Base-by-base conservation (phyloP, 768 basidiomycete species). In the Mrakia gelida region DNA sequence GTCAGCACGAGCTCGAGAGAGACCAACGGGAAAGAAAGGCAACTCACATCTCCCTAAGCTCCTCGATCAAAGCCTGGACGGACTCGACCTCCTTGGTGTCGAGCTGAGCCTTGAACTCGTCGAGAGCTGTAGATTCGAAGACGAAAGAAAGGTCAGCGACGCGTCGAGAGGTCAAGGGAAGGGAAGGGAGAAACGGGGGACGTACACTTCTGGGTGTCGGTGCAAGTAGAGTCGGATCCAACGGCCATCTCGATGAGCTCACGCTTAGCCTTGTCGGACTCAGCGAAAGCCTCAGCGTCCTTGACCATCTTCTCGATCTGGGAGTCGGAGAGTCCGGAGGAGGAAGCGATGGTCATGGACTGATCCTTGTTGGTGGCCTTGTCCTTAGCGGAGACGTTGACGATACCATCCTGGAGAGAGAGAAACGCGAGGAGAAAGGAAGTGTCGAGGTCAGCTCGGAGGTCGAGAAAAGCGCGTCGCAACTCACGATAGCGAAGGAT, bases 241-340 rank as follows among this genome's bases (percentile, higher is more conserved):
- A 98, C 98, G 61, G 94, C 89, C 84, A 95, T 93, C 87, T 99
- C 97, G 80, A 99, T 98, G 77, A 98, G 87, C 63, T 87, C 84
- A 83, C 91, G 90, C 83, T 95, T 91, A 70, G 88, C 88, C 87
- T 96, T 95, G 73, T 99, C 97, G 13, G 90, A 85, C 87, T 98
- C 97, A 54, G 95, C 94, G 82, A 89, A 95, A 84, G 93, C 88
- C 87, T 99, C 97, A 73, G 96, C 91, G 81, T 98, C 95, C 3
- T 91, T 85, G 71, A 99, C 91, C 97, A 99, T 99, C 83, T 90
- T 90, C 87, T 97, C 94, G 79, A 98, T 98, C 82, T 99, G 96
- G 87, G 91, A 92, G 86, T 98, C 95, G 80, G 89, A 92, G 73
- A 99, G 90, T 84, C 97, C 96, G 4, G 96, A 98, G 16, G 94